These are phyloP conservation scores for Dittrichia graveolens DNA, from an alignment of 129 eudicot species.

Conservation along the genomic window DNA sequence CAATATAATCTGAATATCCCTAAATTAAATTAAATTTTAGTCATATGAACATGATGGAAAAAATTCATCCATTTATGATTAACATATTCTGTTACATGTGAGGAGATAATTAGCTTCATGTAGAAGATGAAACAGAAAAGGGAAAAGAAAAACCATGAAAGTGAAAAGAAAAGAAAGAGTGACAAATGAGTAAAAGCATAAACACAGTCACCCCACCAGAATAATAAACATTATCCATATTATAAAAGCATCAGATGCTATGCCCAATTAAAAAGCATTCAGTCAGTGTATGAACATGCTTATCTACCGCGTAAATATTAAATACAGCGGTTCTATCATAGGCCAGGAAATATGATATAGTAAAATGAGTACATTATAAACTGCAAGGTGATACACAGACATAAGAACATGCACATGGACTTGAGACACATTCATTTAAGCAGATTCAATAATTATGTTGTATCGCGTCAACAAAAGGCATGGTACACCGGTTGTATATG, in stretches of 20 bases:
- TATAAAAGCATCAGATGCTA: constrained; percentile 43
- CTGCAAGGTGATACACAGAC: neutral
- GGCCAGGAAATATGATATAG: neutral
- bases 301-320: constrained; percentile 4
- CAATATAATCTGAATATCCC: neutral
- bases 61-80: too few species aligned
- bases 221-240: constrained; percentile 32
- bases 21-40: neutral
- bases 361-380: neutral
- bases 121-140: constrained; percentile 39
- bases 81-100: constrained; percentile 32
- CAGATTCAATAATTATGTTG: neutral
- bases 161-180: constrained; percentile 33
- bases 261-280: constrained; percentile 21
- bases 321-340: neutral
- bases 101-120: constrained; percentile 39
- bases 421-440: neutral
- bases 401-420: constrained; percentile 21
- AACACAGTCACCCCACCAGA: constrained; percentile 32
- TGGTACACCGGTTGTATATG: constrained; percentile 9
- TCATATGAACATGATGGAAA: neutral
- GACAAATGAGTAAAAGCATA: constrained; percentile 45
- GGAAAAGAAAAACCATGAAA: constrained; percentile 15
- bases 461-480: constrained; percentile 1
- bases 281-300: neutral